phyloP scores from a whole-genome alignment of 331 rosid species.

The Erythrophleum ivorense region DNA sequence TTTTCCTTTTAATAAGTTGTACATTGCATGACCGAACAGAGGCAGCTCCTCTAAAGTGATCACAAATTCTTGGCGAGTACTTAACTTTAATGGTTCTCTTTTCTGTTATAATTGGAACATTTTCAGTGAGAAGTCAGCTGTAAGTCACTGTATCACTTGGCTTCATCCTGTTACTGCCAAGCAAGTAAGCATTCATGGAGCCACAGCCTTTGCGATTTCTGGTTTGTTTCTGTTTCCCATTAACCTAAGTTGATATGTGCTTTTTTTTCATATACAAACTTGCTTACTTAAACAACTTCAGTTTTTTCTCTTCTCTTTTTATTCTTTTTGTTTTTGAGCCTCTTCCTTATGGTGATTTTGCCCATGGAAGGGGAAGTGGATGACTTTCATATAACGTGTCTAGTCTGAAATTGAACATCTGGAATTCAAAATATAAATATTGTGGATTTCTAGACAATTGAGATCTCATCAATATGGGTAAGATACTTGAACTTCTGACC shows the following conservation, averaged over 20 bases:
- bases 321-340: not conserved
- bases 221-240: slow-evolving; percentile 49
- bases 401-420: slow-evolving; percentile 12
- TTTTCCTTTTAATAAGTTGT: not conserved
- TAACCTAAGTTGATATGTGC: not conserved
- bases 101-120: not conserved
- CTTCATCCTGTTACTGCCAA: slow-evolving; percentile 70
- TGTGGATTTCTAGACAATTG: not conserved
- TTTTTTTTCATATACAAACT: not conserved
- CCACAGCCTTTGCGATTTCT: slow-evolving; percentile 71
- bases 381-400: not conserved
- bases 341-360: not conserved
- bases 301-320: not conserved
- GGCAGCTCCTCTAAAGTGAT: not conserved
- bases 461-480: not conserved
- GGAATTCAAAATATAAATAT: not conserved
- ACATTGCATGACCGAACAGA: not conserved
- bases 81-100: not conserved
- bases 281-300: not conserved
- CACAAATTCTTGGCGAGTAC: not conserved
- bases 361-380: not conserved
- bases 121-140: slow-evolving; percentile 86
- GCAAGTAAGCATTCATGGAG: slow-evolving; percentile 67
- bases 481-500: not conserved
- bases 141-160: slow-evolving; percentile 89